Evolutionary conservation across 2,329 filamentous ascomycete species (phyloP), one percentile per base, ranked within the genome.

Genomic region (Ceratocystiopsis sp.): DNA sequence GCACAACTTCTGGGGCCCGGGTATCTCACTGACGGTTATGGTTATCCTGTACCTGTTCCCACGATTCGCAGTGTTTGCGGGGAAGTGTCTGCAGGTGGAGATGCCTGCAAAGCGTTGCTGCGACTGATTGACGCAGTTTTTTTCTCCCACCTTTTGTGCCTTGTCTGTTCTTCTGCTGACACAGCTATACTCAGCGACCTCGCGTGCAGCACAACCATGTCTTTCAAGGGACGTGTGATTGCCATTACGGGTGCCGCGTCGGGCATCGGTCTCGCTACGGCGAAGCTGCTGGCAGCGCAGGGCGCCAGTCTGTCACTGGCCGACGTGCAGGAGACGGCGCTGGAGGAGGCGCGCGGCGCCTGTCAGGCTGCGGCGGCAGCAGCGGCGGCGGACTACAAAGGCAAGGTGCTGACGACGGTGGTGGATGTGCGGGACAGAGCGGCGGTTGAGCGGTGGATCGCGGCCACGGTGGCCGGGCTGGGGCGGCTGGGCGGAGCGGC

Each of bases 401-500:
- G 43, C 41, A 41, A 37, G 38, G 21, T 41, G 9, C 35, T 35
- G 38, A 35, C 29, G 11, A 16, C 36, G 9, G 44, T 46, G 1
- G 44, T 48, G 10, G 46, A 48, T 25, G 46, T 48, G 16, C 36
- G 42, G 21, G 18, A 40, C 19, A 40, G 34, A 9, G 35, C 18
- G 13, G 58, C 70, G 25, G 70, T 73, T 11, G 67, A 75, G 29
- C 51, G 51, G 17, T 74, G 70, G 70, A 63, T 72, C 39, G 55
- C 58, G 8, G 55, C 53, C 40, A 62, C 65, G 12, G 54, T 73
- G n/a, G 50, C 58, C n/a, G 59, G 59, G 32, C 69, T 69, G 42
- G 71, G 71, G 5, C 63, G 63, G 42, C 61, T 75, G 10, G 67
- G 73, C 50, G 66, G 69, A 5, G 68, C 70, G 17, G 70, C 66